Conservation (phyloP, 495 filamentous ascomycete species). For the Penicillium daleae region DNA sequence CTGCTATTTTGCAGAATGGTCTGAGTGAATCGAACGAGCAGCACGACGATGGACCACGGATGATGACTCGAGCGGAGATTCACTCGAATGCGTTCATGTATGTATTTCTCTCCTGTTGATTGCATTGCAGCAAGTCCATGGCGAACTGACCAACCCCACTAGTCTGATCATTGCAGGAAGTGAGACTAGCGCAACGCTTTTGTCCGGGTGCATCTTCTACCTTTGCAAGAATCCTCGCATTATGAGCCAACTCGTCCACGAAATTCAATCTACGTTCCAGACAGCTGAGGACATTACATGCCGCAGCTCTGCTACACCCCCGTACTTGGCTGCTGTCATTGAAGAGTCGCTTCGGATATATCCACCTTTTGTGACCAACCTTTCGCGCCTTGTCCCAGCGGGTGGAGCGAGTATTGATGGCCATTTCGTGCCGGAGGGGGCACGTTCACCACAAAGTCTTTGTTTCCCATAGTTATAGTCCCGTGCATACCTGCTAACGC, state of each 20-base stretch:
- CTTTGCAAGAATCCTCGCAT: constrained; percentile 47
- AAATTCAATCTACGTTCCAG: constrained; percentile 51
- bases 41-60: constrained; percentile 18
- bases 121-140: background rate
- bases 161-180: constrained; percentile 49
- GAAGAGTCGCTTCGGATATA: constrained; percentile 50
- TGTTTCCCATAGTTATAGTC: background rate
- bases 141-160: background rate
- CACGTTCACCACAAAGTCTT: background rate
- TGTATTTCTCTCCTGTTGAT: background rate
- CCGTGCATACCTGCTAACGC: background rate
- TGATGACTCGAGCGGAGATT: constrained; percentile 33
- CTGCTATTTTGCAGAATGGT: constrained; percentile 33
- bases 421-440: constrained; percentile 35
- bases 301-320: constrained; percentile 31
- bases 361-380: constrained; percentile 37
- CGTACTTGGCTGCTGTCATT: constrained; percentile 46
- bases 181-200: constrained; percentile 60
- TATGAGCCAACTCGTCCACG: constrained; percentile 40
- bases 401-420: constrained; percentile 37
- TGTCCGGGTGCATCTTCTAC: constrained; percentile 54
- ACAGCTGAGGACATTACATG: constrained; percentile 49
- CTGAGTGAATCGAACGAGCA: constrained; percentile 27
- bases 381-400: constrained; percentile 34
- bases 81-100: constrained; percentile 37